These are phyloP conservation scores for Verticillium zaregamsianum DNA, from an alignment of 2,329 filamentous ascomycete genomes.

Conservation along the genomic window DNA sequence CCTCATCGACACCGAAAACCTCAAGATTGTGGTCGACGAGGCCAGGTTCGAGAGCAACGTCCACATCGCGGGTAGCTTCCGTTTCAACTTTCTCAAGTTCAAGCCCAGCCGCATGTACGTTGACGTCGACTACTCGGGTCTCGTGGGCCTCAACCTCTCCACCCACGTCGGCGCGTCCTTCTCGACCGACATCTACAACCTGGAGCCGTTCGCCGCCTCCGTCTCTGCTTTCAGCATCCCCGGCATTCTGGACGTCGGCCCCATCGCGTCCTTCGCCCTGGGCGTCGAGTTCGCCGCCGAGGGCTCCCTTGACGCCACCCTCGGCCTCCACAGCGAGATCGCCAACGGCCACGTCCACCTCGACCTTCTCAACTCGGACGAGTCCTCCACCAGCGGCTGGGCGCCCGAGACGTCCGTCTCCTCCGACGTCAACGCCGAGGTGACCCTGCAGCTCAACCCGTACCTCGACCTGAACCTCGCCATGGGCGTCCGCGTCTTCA, in stretches of 20 bases:
- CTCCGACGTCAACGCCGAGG: constrained; percentile 24
- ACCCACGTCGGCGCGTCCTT: constrained; percentile 27
- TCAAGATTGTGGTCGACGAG: constrained; percentile 26
- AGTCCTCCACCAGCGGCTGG: constrained; percentile 26
- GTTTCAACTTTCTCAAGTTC: constrained; percentile 27
- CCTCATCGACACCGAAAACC: constrained; percentile 14
- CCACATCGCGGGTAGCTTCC: constrained; percentile 33
- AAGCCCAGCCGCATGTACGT: constrained; percentile 30
- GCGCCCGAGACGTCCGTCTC: constrained; percentile 25
- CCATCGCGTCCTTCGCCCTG: constrained; percentile 27
- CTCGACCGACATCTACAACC: constrained; percentile 24
- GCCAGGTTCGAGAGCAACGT: constrained; percentile 27
- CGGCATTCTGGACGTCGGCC: constrained; percentile 30
- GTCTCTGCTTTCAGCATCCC: constrained; percentile 32
- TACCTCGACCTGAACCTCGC: constrained; percentile 27
- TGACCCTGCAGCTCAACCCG: constrained; percentile 29
- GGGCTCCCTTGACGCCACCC: constrained; percentile 20
- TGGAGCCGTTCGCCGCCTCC: constrained; percentile 27
- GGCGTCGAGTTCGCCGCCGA: constrained; percentile 27
- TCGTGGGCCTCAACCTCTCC: constrained; percentile 27
- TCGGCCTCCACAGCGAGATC: constrained; percentile 20
- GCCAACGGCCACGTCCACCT: constrained; percentile 30
- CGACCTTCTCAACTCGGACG: constrained; percentile 24
- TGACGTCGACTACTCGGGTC: constrained; percentile 33
- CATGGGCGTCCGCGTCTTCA: constrained; percentile 23